Base-by-base conservation (phyloP, 192 early-diverging fungal species). In the Coemansia sp. region DNA sequence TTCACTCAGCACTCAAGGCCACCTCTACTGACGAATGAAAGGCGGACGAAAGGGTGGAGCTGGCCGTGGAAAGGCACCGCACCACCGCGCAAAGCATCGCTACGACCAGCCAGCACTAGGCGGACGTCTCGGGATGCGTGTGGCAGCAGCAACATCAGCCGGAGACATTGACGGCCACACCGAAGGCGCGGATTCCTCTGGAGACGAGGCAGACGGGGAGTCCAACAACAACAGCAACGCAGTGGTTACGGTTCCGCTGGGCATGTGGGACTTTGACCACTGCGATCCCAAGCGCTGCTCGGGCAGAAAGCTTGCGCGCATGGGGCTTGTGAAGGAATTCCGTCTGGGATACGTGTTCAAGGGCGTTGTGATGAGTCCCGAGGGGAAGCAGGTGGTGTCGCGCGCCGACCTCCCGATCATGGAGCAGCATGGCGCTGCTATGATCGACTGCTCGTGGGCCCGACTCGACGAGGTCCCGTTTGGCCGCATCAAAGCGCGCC, bases 271-370 rank as follows among this genome's bases (percentile, higher is more conserved):
- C 79, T 99, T 99, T 86, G 93, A 93, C 63, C 98, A 99, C 75
- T 98, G 96, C 84, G 98, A 99, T 75, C 98, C 98, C 1, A 96
- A 97, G 79, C 89, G 96, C 16, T 98, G 96, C 80, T 97, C 94
- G 4, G 96, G 98, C 58, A 90, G 91, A 53, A 94, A 94, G 70
- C 77, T 99, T 7, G 92, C 87, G 17, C 90, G 96, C 50, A 75
- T 91, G 66, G 87, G 89, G 43, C 84, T 96, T 60, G 85, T 98
- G 20, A 87, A 91, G 22, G 87, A 87, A 32, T 85, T 99, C 43
- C 88, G 91, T 51, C 85, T 98, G 32, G 90, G 89, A 7, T 90
- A 90, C 58, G 85, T 88, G 32, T 99, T 98, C 84, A 87, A 90
- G 49, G 96, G 98, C 65, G 86, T 99, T 42, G 94, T 96, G 11